A percentile compares a stretch with the other conserved stretches of the same genome.
These are phyloP conservation scores for Pyrenopolyporus hunteri DNA, from an alignment of 495 filamentous ascomycete species.

Conservation along the genomic window DNA sequence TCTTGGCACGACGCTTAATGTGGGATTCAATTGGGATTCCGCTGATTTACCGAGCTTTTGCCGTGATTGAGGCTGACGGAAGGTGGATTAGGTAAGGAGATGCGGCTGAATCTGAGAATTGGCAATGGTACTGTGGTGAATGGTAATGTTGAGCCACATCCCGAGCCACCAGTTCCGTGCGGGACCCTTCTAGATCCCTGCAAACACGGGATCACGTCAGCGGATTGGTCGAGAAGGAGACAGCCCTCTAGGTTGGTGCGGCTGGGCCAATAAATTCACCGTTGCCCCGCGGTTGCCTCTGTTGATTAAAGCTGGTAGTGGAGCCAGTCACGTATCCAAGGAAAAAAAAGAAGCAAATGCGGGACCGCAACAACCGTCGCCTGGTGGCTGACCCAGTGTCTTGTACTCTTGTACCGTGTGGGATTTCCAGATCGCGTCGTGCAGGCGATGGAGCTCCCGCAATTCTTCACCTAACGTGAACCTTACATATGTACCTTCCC, in stretches of 20 bases:
- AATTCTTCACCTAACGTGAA: slow-evolving; percentile 12
- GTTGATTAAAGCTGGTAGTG: slow-evolving; percentile 48
- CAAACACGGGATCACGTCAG: slow-evolving; percentile 41
- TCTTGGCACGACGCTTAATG: not conserved
- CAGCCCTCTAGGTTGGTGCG: slow-evolving; percentile 12
- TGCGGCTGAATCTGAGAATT: not conserved
- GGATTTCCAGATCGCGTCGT: slow-evolving; percentile 29
- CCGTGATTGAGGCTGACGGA: not conserved
- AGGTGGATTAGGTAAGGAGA: not conserved
- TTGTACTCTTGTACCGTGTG: slow-evolving; percentile 33
- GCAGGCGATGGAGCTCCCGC: slow-evolving; percentile 6
- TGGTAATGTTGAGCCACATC: slow-evolving; percentile 2
- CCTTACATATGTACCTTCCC: not conserved
- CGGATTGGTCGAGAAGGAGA: slow-evolving; percentile 31
- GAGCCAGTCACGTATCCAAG: slow-evolving; percentile 26
- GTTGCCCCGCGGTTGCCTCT: slow-evolving; percentile 58
- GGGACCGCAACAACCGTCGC: slow-evolving; percentile 16
- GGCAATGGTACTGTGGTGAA: no score
- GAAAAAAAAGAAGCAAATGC: slow-evolving; percentile 35
- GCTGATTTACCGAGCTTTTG: slow-evolving; percentile 18
- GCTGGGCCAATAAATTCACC: slow-evolving; percentile 47
- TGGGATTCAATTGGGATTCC: not conserved
- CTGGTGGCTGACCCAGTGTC: slow-evolving; percentile 16
- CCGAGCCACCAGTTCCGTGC: not conserved
- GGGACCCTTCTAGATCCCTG: slow-evolving; percentile 5